Percentiles rank a stretch among this genome's conserved stretches.
Conservation (phyloP, 2,329 filamentous ascomycete species). For the Microsporum canis region DNA sequence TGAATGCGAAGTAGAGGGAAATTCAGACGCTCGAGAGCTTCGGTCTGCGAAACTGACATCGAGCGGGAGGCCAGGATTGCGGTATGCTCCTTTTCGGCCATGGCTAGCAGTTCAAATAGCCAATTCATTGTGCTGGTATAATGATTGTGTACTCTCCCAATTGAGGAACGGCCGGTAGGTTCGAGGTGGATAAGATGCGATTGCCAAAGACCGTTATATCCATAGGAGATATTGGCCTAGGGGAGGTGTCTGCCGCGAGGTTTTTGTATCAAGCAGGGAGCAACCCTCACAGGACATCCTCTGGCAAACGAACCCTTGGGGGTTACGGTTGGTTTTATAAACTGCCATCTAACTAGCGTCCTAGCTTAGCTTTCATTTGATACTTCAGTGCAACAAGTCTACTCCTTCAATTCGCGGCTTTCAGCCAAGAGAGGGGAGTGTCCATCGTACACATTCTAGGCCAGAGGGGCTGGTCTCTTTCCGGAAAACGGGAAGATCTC, state of each 20-base stretch:
- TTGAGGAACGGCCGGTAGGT: background rate
- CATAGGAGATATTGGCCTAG: background rate
- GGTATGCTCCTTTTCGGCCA: background rate
- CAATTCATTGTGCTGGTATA: background rate
- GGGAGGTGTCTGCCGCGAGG: background rate
- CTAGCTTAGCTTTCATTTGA: background rate
- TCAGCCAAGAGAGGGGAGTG: background rate
- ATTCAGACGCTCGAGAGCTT: background rate
- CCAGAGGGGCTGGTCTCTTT: background rate
- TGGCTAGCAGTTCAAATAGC: background rate
- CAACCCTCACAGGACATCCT: background rate
- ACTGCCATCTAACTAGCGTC: background rate
- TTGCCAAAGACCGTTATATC: background rate
- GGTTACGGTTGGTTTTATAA: background rate
- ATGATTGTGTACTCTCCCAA: background rate
- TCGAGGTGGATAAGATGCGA: background rate
- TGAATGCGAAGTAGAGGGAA: background rate
- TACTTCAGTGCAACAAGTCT: background rate
- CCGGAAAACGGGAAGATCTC: background rate
- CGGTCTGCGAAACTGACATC: background rate
- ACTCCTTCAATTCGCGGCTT: background rate
- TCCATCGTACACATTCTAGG: background rate
- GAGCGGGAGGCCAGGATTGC: background rate
- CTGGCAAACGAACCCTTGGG: background rate
- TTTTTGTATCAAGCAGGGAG: background rate